Conservation (phyloP, 2,329 filamentous ascomycete genomes). For the Orbilia blumenaviensis region DNA sequence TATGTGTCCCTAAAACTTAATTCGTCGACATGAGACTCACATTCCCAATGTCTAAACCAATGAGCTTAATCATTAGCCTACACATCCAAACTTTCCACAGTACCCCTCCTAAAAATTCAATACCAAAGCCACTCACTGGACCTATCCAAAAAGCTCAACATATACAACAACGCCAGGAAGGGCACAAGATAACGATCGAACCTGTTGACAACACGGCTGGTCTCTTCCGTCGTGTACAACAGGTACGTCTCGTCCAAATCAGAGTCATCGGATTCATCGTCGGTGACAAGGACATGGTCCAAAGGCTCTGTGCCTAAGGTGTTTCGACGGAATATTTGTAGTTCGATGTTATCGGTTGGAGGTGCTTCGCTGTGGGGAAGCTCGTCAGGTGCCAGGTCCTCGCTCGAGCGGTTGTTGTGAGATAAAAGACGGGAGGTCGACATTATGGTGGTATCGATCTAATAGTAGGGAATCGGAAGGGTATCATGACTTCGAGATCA, state of each 20-base stretch:
- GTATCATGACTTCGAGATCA: slow-evolving; percentile 48
- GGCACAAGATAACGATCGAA: slow-evolving; percentile 80
- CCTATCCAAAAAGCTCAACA: slow-evolving; percentile 85
- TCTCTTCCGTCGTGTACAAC: slow-evolving; percentile 74
- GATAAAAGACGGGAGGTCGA: slow-evolving; percentile 50
- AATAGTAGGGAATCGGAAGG: slow-evolving; percentile 17
- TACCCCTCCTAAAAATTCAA: not conserved
- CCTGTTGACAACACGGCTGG: slow-evolving; percentile 74
- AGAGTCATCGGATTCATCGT: slow-evolving; percentile 49
- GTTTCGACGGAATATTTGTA: slow-evolving; percentile 49
- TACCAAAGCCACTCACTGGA: slow-evolving; percentile 70
- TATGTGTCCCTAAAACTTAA: not conserved
- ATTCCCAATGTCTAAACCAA: slow-evolving; percentile 57
- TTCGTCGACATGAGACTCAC: slow-evolving; percentile 52
- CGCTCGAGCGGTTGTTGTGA: slow-evolving; percentile 24
- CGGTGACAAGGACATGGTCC: slow-evolving; percentile 34
- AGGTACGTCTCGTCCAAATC: slow-evolving; percentile 55
- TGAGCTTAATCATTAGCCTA: slow-evolving; percentile 10
- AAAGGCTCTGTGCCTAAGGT: slow-evolving; percentile 36
- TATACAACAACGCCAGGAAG: slow-evolving; percentile 82
- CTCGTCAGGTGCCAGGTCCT: slow-evolving; percentile 27
- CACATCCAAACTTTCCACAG: not conserved
- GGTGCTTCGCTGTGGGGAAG: slow-evolving; percentile 8
- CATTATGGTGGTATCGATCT: slow-evolving; percentile 25
- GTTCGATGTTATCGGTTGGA: slow-evolving; percentile 40